Conservation (phyloP, 2,329 filamentous ascomycete genomes). For the Trichoderma lentiforme region DNA sequence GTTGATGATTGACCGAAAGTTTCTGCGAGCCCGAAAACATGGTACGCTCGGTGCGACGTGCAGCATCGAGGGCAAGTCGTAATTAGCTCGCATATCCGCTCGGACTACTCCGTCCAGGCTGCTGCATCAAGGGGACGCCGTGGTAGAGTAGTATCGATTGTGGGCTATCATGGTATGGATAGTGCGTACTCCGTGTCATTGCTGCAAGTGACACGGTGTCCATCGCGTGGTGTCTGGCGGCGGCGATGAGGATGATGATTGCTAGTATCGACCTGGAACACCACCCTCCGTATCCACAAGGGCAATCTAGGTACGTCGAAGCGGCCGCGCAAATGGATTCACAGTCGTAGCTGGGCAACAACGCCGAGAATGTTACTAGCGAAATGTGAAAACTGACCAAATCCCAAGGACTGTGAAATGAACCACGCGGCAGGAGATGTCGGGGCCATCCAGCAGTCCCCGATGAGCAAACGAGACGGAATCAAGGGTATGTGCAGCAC, state of each 20-base stretch:
- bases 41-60: constrained; percentile 9
- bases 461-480: neutral
- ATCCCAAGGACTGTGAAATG: neutral
- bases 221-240: neutral
- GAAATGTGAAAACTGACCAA: constrained; percentile 17
- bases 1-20: constrained; percentile 13
- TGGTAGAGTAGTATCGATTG: neutral
- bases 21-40: constrained; percentile 1
- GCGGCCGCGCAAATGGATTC: constrained; percentile 10
- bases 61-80: neutral
- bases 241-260: neutral
- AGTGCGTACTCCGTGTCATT: neutral
- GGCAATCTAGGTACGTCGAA: neutral
- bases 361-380: neutral
- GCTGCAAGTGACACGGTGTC: neutral
- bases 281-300: neutral
- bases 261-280: neutral
- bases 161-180: neutral
- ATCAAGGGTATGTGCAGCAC: neutral
- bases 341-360: constrained; percentile 7
- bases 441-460: neutral
- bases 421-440: neutral
- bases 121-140: constrained; percentile 2
- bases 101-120: constrained; percentile 12
- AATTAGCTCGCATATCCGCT: constrained; percentile 10